Evolutionary conservation across 768 basidiomycete genomes (phyloP).

Genomic region (Glaciozyma antarctica): DNA sequence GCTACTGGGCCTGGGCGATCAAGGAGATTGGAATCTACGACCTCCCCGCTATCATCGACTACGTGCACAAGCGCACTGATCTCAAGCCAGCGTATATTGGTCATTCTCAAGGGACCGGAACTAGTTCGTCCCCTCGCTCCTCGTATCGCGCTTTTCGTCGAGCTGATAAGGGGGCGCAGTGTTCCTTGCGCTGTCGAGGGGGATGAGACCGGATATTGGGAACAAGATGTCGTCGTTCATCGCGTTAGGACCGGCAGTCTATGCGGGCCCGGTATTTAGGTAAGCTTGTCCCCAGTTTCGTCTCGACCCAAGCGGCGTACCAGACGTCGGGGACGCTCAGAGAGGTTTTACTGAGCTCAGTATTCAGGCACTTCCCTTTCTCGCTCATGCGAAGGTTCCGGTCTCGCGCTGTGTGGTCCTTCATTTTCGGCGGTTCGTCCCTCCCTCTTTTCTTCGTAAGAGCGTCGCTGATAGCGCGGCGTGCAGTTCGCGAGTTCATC

Average conservation of each 20-base stretch:
- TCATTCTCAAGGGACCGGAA: constrained; percentile 42
- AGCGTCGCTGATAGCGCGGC: neutral
- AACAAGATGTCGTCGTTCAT: constrained; percentile 43
- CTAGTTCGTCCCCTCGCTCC: constrained; percentile 9
- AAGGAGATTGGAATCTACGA: constrained; percentile 46
- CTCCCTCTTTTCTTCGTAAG: neutral
- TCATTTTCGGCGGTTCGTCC: constrained; percentile 39
- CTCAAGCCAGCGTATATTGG: constrained; percentile 44
- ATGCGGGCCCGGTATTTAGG: constrained; percentile 43
- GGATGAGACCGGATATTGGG: constrained; percentile 45
- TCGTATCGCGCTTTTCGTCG: too few relatives aligned
- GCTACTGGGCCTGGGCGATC: constrained; percentile 34
- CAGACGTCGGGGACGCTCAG: too few relatives aligned
- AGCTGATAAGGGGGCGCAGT: constrained; percentile 38
- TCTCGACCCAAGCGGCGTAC: too few relatives aligned
- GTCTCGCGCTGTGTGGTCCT: constrained; percentile 42
- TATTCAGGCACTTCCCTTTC: constrained; percentile 45
- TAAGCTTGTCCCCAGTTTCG: too few relatives aligned
- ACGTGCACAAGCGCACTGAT: constrained; percentile 42
- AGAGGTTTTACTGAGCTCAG: neutral
- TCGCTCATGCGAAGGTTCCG: constrained; percentile 40
- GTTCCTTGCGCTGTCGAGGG: constrained; percentile 44
- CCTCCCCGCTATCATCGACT: constrained; percentile 44
- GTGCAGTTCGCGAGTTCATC: constrained; percentile 23
- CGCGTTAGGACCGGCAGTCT: constrained; percentile 46